Evolutionary conservation across 176 grass and related monocot genomes (phyloP), one percentile per base, ranked within the genome.

Genomic region (Oropetium thomaeum): DNA sequence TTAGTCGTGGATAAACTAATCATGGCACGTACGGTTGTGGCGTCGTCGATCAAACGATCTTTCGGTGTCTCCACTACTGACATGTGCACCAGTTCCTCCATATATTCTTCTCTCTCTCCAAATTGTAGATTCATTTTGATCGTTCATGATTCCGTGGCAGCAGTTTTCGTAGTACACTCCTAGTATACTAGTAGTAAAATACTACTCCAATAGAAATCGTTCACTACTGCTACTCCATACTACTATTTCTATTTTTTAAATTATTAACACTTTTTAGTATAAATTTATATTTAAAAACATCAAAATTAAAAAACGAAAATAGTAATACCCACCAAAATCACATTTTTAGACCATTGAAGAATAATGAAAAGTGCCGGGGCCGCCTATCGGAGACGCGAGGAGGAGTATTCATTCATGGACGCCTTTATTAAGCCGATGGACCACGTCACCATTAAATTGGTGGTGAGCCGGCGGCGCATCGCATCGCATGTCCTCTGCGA

Each of bases 1-100:
- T 73, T 63, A 68, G 69, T 62, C 80, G 33, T 79, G n/a, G n/a
- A n/a, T n/a, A 79, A 73, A 83, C 80, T 74, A 69, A 78, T 54
- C n/a, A 52, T 52, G 20, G 6, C 49, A 52, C 8, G 6, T 20
- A 52, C 8, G 49, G 49, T 52, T 52, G 49, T 12, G 40, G 49
- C 20, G 53, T 26, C 53, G 53, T 27, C 53, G 53, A 10, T 3
- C 53, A n/a, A n/a, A n/a, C 13, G 62, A 83, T 87, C 80, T 70
- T 83, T 42, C 65, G 65, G 65, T 70, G 81, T n/a, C n/a, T n/a
- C n/a, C n/a, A 27, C 42, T 47, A 67, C n/a, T 79, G 86, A 82
- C 75, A 83, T 73, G 80, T 74, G 80, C 61, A n/a, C n/a, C n/a
- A 61, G 12, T 55, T 37, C 81, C 14, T 37, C 81, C 14, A 32